A percentile compares a stretch with the other conserved stretches of the same genome.
phyloP scores from a whole-genome alignment of 2,329 filamentous ascomycete genomes.

The Talaromyces sp. region DNA sequence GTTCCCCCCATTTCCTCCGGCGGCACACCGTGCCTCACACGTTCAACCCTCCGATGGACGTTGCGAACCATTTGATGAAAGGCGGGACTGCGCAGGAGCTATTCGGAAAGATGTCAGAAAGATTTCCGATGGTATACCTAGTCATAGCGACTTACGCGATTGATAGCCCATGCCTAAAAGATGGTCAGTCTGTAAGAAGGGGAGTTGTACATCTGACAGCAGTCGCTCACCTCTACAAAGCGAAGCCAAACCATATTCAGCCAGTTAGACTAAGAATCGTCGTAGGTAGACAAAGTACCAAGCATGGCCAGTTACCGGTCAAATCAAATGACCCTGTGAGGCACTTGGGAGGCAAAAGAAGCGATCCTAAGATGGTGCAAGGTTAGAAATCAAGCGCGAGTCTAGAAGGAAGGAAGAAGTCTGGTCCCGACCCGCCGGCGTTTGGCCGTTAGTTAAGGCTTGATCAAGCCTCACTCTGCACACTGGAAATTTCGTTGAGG shows the following conservation, averaged over 20 bases:
- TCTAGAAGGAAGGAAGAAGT: neutral
- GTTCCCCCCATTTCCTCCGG: constrained; percentile 45
- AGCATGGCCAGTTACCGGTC: neutral
- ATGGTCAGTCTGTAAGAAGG: constrained; percentile 15
- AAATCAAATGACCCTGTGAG: neutral
- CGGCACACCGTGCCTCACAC: constrained; percentile 40
- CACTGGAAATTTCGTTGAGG: neutral
- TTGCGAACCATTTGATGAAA: constrained; percentile 45
- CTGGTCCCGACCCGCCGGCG: neutral
- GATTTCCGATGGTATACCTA: constrained; percentile 14
- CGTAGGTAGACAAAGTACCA: neutral
- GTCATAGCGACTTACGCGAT: constrained; percentile 31
- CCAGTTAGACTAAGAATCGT: constrained; percentile 12
- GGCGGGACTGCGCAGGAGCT: constrained; percentile 43
- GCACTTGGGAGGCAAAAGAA: neutral
- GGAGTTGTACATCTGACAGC: neutral
- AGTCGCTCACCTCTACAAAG: constrained; percentile 33
- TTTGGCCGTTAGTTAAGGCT: neutral
- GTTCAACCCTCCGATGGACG: constrained; percentile 42
- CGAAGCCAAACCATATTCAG: constrained; percentile 27
- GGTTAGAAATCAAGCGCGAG: neutral
- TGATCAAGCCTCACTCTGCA: neutral
- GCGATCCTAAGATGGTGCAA: neutral
- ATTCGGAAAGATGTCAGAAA: constrained; percentile 9
- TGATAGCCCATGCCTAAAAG: constrained; percentile 36